Evolutionary conservation across 768 basidiomycete species (phyloP).

Genomic region (Hemileccinum rubropunctum): DNA sequence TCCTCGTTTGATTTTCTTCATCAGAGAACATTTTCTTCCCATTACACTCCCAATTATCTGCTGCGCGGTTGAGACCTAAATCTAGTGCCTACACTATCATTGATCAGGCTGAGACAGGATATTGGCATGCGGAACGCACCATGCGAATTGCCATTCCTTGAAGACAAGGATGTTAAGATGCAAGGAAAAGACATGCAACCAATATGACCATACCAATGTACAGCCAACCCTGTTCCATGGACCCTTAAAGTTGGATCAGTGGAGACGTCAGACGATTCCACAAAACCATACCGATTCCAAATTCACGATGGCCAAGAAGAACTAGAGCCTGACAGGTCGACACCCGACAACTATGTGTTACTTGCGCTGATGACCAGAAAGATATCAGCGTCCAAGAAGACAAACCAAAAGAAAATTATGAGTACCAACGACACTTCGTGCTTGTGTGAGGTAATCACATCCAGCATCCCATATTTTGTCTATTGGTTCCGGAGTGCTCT

Average conservation of each 20-base stretch:
- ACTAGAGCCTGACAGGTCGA: conserved; percentile 81
- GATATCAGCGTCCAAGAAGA: neutral
- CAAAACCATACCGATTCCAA: conserved; percentile 63
- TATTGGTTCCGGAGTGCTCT: conserved; percentile 40
- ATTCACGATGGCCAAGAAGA: conserved; percentile 78
- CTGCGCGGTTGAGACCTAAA: conserved; percentile 76
- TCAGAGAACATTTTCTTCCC: conserved; percentile 58
- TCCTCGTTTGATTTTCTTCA: conserved; percentile 67
- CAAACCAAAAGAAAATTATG: neutral
- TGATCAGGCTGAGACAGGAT: conserved; percentile 1
- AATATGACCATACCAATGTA: conserved; percentile 53
- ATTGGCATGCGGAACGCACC: conserved; percentile 36
- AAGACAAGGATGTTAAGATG: conserved; percentile 1
- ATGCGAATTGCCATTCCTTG: conserved; percentile 73
- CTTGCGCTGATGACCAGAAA: conserved; percentile 42
- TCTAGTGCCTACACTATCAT: conserved; percentile 59
- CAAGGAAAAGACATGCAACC: neutral
- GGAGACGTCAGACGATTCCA: neutral
- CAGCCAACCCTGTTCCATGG: conserved; percentile 85
- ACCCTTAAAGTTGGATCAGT: conserved; percentile 33
- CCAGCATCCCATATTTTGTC: conserved; percentile 74
- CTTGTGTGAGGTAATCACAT: conserved; percentile 58
- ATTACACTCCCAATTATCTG: conserved; percentile 68
- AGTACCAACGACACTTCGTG: conserved; percentile 63
- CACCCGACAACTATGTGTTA: conserved; percentile 64